Conservation (phyloP, 2,329 filamentous ascomycete species). For the Xylariaceae sp. region DNA sequence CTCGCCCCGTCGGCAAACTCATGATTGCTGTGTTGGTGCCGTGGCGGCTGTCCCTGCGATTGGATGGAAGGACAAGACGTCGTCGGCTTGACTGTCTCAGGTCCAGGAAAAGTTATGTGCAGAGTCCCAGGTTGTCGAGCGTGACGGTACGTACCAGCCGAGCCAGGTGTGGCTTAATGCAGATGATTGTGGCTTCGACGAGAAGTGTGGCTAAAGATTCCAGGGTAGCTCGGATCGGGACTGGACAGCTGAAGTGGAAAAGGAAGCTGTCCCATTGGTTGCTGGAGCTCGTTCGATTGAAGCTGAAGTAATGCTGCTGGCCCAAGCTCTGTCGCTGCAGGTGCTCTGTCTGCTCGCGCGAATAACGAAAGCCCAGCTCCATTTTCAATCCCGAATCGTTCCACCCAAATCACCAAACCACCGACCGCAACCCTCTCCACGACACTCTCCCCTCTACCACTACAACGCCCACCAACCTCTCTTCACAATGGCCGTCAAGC, state of each 20-base stretch:
- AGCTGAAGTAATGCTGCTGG: conserved; percentile 1
- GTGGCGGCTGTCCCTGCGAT: background rate
- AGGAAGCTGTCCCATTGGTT: background rate
- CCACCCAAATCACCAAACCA: conserved; percentile 14
- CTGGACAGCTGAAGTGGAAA: no score
- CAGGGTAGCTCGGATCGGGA: no score
- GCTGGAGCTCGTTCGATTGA: background rate
- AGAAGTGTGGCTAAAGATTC: no score
- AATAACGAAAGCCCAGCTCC: conserved; percentile 17
- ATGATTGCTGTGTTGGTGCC: conserved; percentile 41
- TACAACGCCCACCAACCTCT: conserved; percentile 13
- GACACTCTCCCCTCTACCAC: conserved; percentile 11
- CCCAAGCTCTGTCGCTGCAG: background rate
- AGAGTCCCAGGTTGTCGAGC: no score
- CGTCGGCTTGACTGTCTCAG: no score
- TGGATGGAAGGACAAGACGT: no score
- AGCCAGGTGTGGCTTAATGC: no score
- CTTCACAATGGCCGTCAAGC: conserved; percentile 53
- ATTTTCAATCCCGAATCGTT: conserved; percentile 18
- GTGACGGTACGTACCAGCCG: no score
- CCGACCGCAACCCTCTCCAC: conserved; percentile 4
- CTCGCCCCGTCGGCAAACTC: conserved; percentile 64
- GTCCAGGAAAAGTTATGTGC: conserved; percentile 3
- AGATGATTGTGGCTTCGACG: no score
- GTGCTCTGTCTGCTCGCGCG: no score